Base-by-base conservation (phyloP, 495 filamentous ascomycete species). In the Arthonia radiata region DNA sequence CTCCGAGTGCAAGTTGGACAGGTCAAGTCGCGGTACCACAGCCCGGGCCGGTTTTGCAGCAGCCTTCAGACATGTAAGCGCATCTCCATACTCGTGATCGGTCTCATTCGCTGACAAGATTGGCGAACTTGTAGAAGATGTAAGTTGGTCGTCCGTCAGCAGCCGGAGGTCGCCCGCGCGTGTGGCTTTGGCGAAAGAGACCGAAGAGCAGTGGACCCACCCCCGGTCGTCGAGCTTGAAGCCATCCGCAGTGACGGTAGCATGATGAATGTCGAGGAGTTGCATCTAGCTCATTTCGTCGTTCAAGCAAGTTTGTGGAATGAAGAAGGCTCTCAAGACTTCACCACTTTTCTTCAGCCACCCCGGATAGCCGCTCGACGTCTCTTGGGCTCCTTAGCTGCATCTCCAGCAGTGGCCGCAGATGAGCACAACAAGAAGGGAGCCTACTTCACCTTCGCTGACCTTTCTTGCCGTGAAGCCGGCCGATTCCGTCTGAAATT, bases 101-200 rank as follows among this genome's bases (percentile, higher is more conserved):
- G n/a, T n/a, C n/a, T n/a, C n/a, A n/a, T n/a, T n/a, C n/a, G n/a
- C n/a, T n/a, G n/a, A n/a, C n/a, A n/a, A n/a, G n/a, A n/a, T n/a
- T n/a, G n/a, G n/a, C n/a, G n/a, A n/a, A n/a, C n/a, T n/a, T n/a
- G n/a, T n/a, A n/a, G n/a, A n/a, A n/a, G n/a, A n/a, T n/a, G n/a
- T n/a, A n/a, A n/a, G n/a, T n/a, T n/a, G n/a, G n/a, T n/a, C n/a
- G 67, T 97, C 19, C 74, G 86, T 9, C 86, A 97, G 41, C 86
- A 97, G 36, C 86, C 86, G 17, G 54, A 68, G 3, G 81, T 79
- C 4, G 86, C 83, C 22, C 66, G 86, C 40, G 79, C 80, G 25
- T 94, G 86, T 47, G 83, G 86, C 5, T 90, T 89, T 35, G 82
- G 82, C 28, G 86, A 93, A 46, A 54, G 83, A 38, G 86, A 97